Evolutionary conservation across 306 rosid species (phyloP).

Genomic region (Abrus pulchellus): DNA sequence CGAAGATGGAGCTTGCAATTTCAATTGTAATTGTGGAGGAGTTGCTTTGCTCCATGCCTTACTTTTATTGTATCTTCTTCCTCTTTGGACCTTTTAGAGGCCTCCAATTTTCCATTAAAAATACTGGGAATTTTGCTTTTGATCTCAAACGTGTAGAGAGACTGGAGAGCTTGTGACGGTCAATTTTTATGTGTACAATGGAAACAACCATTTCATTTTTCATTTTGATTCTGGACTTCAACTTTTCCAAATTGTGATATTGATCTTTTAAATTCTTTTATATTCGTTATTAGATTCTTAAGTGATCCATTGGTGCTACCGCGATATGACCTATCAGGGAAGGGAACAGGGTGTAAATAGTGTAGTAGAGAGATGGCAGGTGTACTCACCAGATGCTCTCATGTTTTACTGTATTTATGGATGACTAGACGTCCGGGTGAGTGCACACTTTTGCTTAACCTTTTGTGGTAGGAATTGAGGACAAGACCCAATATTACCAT

Average conservation of each 20-base stretch:
- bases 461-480: slow-evolving; percentile 56
- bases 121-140: slow-evolving; percentile 63
- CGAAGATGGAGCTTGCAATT: slow-evolving; percentile 65
- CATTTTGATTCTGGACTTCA: slow-evolving; percentile 29
- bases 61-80: slow-evolving; percentile 54
- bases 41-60: slow-evolving; percentile 64
- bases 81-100: slow-evolving; percentile 52
- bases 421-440: slow-evolving; percentile 49
- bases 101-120: slow-evolving; percentile 59
- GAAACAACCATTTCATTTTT: slow-evolving; percentile 53
- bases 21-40: slow-evolving; percentile 68
- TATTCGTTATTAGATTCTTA: neutral
- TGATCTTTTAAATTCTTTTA: slow-evolving; percentile 23
- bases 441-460: slow-evolving; percentile 50
- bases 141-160: slow-evolving; percentile 57
- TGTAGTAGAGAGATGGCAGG: slow-evolving; percentile 36
- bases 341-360: slow-evolving; percentile 27
- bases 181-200: slow-evolving; percentile 60
- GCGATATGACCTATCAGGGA: slow-evolving; percentile 44
- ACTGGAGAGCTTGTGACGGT: slow-evolving; percentile 50
- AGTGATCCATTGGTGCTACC: slow-evolving; percentile 2
- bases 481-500: slow-evolving; percentile 51
- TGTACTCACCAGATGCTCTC: slow-evolving; percentile 38
- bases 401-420: slow-evolving; percentile 45
- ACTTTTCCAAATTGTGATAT: slow-evolving; percentile 29